A percentile compares a stretch with the other conserved stretches of the same genome.
Conservation (phyloP, 2,329 filamentous ascomycete genomes). For the Fusarium subtropicale region DNA sequence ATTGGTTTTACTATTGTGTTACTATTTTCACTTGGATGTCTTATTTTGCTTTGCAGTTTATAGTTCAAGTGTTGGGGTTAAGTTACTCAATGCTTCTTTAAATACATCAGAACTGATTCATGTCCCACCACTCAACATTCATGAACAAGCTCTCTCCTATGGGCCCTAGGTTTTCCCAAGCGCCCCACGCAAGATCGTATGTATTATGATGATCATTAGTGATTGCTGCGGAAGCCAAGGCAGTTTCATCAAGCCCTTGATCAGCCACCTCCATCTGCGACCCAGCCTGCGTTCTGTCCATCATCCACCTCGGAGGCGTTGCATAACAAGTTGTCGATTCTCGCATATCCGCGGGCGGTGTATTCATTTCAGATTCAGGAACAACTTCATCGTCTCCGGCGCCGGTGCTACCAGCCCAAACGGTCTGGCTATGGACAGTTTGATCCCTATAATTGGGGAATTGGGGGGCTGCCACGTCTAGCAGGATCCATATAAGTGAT, state of each 20-base stretch:
- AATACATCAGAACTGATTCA: constrained; percentile 16
- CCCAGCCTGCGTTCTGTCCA: neutral
- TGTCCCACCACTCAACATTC: constrained; percentile 32
- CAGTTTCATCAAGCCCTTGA: neutral
- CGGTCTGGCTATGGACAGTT: neutral
- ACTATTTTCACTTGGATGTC: too few species aligned
- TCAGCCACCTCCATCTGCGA: neutral
- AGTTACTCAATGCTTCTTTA: neutral
- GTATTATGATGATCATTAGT: neutral
- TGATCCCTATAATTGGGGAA: constrained; percentile 23
- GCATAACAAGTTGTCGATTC: constrained; percentile 37
- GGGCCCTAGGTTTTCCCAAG: constrained; percentile 30
- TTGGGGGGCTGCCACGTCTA: constrained; percentile 29
- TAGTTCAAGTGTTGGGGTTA: too few species aligned
- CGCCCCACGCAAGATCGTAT: constrained; percentile 28
- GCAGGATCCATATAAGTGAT: constrained; percentile 23
- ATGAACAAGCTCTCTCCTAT: constrained; percentile 5
- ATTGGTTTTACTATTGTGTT: too few species aligned
- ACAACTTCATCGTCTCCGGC: neutral
- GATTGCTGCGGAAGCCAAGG: neutral
- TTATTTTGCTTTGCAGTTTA: too few species aligned
- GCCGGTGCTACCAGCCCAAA: neutral
- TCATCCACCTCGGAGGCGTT: constrained; percentile 28
- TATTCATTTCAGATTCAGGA: neutral
- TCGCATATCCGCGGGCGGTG: constrained; percentile 23